Base-by-base conservation (phyloP, 2,329 filamentous ascomycete species). In the Endoconidiophora laricicola region DNA sequence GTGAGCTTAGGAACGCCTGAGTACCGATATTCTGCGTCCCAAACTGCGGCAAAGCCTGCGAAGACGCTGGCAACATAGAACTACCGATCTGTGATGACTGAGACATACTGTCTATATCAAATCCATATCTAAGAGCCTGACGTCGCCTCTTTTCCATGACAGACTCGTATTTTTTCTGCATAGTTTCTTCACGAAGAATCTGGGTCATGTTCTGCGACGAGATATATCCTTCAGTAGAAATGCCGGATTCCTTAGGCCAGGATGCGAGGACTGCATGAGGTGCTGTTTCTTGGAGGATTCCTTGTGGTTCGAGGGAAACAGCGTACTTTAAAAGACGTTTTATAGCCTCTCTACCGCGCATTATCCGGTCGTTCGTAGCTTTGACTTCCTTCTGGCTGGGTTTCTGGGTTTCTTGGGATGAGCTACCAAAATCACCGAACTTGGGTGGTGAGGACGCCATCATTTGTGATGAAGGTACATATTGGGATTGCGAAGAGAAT, bases 161-260 rank as follows among this genome's bases (percentile, higher is more conserved):
- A 37, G 52, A 39, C 24, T 39, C 45, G 37, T 43, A 50, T 44
- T 50, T 55, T 14, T 50, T 40, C 16, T 36, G 33, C 3, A 56
- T 46, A 9, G 43, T 29, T n/a, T 46, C 41, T 10, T 56, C 44
- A 26, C 44, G 45, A 29, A 33, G 29, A 9, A 45, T 37, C 4
- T 46, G 39, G 23, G 41, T 29, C 16, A 41, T 24, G 14, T 42
- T 37, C 24, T 50, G 43, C 6, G 53, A 54, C 14, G 66, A 68
- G 2, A 65, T 52, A 49, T 69, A 69, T 39, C 59, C 57, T 4
- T 59, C 57, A 2, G 60, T 61, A 16, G 60, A 57, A 2, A 62
- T 56, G 16, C 65, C 66, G 6, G 62, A 62, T 44, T 66, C 59
- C 2, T 58, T 57, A 1, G 66, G 66, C 67, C 67, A 69, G 53